These are phyloP conservation scores for Sporothrix schenckii DNA, from an alignment of 2,329 filamentous ascomycete genomes.

Conservation along the genomic window DNA sequence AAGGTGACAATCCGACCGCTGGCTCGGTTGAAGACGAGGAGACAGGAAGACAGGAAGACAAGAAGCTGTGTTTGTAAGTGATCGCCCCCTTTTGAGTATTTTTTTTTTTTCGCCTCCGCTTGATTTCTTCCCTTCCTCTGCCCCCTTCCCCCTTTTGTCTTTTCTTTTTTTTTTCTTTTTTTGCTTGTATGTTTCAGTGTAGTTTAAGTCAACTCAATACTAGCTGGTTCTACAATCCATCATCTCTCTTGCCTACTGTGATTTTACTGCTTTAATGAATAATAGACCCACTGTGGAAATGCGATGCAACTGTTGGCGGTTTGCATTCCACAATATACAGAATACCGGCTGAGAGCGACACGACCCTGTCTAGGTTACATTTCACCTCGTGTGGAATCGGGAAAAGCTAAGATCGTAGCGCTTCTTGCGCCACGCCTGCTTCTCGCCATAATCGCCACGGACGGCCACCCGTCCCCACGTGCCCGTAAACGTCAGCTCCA, in stretches of 20 bases:
- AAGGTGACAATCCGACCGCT: background rate
- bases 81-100: background rate
- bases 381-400: too few relatives aligned
- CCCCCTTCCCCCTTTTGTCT: background rate
- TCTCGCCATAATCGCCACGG: background rate
- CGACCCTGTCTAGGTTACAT: too few relatives aligned
- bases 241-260: too few relatives aligned
- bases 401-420: background rate
- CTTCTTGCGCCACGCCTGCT: background rate
- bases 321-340: too few relatives aligned
- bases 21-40: background rate
- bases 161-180: background rate
- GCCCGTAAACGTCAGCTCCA: background rate
- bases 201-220: background rate
- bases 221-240: too few relatives aligned
- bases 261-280: too few relatives aligned
- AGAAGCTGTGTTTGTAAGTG: background rate
- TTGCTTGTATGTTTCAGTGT: background rate
- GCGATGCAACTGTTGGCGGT: too few relatives aligned
- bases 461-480: background rate
- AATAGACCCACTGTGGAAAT: too few relatives aligned
- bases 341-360: too few relatives aligned
- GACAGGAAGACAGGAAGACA: too few relatives aligned
- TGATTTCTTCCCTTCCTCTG: background rate
- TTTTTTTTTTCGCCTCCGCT: background rate